Evolutionary conservation across 2,329 filamentous ascomycete species (phyloP).

Genomic region (Aspergillus nomiae): DNA sequence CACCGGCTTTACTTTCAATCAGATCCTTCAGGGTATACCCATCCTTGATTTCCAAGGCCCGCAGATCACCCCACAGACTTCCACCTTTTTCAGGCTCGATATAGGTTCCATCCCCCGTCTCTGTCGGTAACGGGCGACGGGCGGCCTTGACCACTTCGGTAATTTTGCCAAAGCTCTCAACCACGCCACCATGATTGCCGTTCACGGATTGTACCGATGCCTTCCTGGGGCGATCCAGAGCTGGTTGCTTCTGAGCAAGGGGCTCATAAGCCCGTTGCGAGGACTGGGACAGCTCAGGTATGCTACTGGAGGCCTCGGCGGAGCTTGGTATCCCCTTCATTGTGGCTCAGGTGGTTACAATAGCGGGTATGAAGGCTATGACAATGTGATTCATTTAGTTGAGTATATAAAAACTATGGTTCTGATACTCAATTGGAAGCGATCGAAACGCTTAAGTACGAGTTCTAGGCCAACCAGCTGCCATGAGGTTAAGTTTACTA

Average conservation of each 20-base stretch:
- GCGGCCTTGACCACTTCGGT: constrained; percentile 55
- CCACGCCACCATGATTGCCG: background rate
- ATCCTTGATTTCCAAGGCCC: constrained; percentile 59
- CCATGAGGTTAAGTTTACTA: background rate
- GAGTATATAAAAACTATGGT: background rate
- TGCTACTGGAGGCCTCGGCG: background rate
- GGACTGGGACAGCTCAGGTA: background rate
- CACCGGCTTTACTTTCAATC: constrained; percentile 62
- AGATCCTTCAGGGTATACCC: constrained; percentile 64
- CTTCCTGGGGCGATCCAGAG: background rate
- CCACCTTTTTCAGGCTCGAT: constrained; percentile 53
- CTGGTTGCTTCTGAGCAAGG: background rate
- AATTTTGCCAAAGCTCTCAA: constrained; percentile 42
- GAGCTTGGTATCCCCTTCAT: background rate
- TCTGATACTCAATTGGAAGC: background rate
- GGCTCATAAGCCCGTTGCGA: background rate
- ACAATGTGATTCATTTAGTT: background rate
- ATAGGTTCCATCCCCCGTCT: constrained; percentile 65
- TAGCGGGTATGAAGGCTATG: background rate
- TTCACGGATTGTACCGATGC: background rate
- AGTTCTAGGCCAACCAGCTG: background rate
- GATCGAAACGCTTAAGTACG: background rate
- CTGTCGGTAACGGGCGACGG: constrained; percentile 62
- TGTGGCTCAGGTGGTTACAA: background rate
- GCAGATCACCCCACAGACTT: constrained; percentile 60